Percentiles rank a stretch among this genome's conserved stretches.
These are phyloP conservation scores for Nicotiana noctiflora DNA, from an alignment of 257 asterid genomes.

Conservation along the genomic window DNA sequence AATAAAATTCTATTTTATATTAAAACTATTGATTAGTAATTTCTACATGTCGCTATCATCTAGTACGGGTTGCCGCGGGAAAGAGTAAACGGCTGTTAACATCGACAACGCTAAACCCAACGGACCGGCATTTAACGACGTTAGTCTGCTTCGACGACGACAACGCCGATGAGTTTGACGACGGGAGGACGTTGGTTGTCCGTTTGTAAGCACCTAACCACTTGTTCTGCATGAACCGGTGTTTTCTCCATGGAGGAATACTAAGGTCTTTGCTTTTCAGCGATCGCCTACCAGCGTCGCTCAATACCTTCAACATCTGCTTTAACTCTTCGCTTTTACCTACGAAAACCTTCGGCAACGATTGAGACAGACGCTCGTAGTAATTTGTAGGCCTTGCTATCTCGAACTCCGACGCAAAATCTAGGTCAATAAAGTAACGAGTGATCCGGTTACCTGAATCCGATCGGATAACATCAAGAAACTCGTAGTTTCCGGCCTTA, in stretches of 20 bases:
- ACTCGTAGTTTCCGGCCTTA: slow-evolving; percentile 65
- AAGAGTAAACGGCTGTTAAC: slow-evolving; percentile 27
- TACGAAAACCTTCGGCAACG: slow-evolving; percentile 49
- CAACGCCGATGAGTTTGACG: slow-evolving; percentile 10
- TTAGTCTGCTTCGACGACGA: slow-evolving; percentile 2
- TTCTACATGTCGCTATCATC: neutral
- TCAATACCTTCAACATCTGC: slow-evolving; percentile 44
- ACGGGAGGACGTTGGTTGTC: slow-evolving; percentile 35
- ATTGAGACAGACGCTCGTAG: slow-evolving; percentile 21
- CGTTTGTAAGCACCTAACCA: slow-evolving; percentile 64
- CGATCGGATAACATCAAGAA: slow-evolving; percentile 45
- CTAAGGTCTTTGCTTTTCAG: slow-evolving; percentile 48
- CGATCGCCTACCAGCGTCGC: slow-evolving; percentile 56
- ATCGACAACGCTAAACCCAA: slow-evolving; percentile 47
- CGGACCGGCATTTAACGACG: slow-evolving; percentile 48
- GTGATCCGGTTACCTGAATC: slow-evolving; percentile 10
- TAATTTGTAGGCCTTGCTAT: slow-evolving; percentile 68
- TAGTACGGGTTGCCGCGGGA: slow-evolving; percentile 15
- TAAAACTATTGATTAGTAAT: neutral
- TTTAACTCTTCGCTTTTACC: slow-evolving; percentile 47
- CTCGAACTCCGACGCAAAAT: slow-evolving; percentile 56
- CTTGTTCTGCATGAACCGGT: slow-evolving; percentile 76
- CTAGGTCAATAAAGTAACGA: slow-evolving; percentile 52
- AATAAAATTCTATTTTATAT: neutral
- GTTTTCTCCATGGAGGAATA: slow-evolving; percentile 81